Evolutionary conservation across 805 yeast genomes (phyloP), one percentile per base, ranked within the genome.

Genomic region (Sungouiella blattae): DNA sequence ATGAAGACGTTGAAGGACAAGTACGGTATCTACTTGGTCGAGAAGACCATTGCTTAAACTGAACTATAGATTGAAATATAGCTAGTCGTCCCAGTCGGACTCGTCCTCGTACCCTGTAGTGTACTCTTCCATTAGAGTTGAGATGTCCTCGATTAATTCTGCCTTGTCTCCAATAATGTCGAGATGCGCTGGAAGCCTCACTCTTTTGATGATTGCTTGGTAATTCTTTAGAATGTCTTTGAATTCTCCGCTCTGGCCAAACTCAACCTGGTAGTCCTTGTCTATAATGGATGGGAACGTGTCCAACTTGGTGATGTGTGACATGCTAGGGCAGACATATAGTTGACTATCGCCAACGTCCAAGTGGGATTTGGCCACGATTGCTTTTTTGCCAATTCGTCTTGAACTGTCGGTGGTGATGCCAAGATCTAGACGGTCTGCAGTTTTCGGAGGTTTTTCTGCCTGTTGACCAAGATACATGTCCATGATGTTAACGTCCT

Each of bases 1-100:
- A 83, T 91, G 80, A 81, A 87, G 68, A 80, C 83, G 53, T 78
- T 93, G 69, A 88, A 88, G 77, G 94, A 87, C 34, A 83, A 86
- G 44, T 86, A 87, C 64, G 86, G 84, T 43, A 89, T 93, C 52
- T 87, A 66, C 75, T 74, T 91, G 65, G 78, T 78, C 45, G 98
- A 93, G 71, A 91, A 89, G 77, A 82, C 94, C 37, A 32, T 48
- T 16, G n/a, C n/a, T n/a, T n/a, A n/a, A n/a, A n/a, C n/a, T 21
- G 24, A 11, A n/a, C 16, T 11, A n/a, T 21, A 13, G 8, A 25
- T 25, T 6, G 8, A 25, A 12, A 6, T 25, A n/a, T n/a, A n/a
- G n/a, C 14, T 28, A 37, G 13, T 40, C 35, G 16, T 43, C 44
- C 17, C 12, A 35, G 30, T 46, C 50, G 2, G 46, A 41, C 30